A percentile compares a stretch with the other conserved stretches of the same genome.
phyloP scores from a whole-genome alignment of 2,329 filamentous ascomycete species.

The Corniculantispora saksenae region DNA sequence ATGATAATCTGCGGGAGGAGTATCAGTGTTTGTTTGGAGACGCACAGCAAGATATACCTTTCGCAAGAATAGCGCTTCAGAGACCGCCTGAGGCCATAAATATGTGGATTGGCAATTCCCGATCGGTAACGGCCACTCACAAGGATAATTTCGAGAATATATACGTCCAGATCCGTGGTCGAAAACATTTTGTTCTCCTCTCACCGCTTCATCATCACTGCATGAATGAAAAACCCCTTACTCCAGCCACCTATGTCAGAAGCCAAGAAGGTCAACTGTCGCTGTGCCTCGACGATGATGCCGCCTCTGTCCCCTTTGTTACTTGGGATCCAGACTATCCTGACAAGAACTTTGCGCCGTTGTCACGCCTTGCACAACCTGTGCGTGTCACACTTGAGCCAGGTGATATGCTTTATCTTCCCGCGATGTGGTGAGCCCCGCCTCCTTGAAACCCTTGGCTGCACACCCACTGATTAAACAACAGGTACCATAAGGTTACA shows the following conservation, averaged over 20 bases:
- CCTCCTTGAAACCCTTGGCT: not conserved
- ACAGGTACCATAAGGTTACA: conserved; percentile 76
- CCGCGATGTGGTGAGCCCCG: conserved; percentile 68
- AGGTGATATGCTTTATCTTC: conserved; percentile 81
- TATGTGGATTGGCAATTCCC: conserved; percentile 77
- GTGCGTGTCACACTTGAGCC: conserved; percentile 67
- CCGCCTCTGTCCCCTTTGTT: conserved; percentile 61
- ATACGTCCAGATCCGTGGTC: conserved; percentile 73
- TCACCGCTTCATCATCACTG: conserved; percentile 71
- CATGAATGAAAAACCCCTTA: conserved; percentile 63
- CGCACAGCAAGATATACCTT: conserved; percentile 66
- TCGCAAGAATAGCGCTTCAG: conserved; percentile 70
- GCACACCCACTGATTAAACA: not conserved
- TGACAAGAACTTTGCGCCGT: conserved; percentile 49
- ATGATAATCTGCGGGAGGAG: conserved; percentile 77
- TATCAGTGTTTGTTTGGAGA: conserved; percentile 64
- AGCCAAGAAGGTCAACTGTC: conserved; percentile 26
- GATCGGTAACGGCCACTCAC: conserved; percentile 71
- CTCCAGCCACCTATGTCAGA: conserved; percentile 60
- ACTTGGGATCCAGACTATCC: conserved; percentile 73
- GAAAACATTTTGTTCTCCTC: conserved; percentile 74
- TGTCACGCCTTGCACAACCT: conserved; percentile 61
- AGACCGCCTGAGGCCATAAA: conserved; percentile 73
- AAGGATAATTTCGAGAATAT: conserved; percentile 86
- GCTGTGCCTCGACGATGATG: conserved; percentile 37